These are phyloP conservation scores for Hebeloma cylindrosporum DNA, from an alignment of 768 basidiomycete species.

Conservation along the genomic window DNA sequence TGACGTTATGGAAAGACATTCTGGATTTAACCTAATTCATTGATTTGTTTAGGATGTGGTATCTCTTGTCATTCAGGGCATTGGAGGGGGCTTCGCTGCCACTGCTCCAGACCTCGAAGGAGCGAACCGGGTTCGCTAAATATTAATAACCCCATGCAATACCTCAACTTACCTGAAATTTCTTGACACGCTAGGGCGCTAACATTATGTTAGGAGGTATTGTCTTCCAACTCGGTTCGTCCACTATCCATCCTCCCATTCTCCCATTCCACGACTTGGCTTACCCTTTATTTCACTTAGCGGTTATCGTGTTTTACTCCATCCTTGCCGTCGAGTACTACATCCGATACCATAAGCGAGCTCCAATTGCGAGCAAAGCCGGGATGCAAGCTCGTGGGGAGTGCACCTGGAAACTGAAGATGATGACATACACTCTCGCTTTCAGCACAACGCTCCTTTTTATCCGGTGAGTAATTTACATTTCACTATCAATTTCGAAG, in stretches of 20 bases:
- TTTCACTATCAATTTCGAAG: neutral
- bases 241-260: neutral
- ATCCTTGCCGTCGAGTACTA: slow-evolving; percentile 46
- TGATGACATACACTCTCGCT: slow-evolving; percentile 10
- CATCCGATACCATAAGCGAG: slow-evolving; percentile 34
- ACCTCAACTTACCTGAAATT: slow-evolving; percentile 3
- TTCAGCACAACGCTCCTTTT: slow-evolving; percentile 17
- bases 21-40: neutral
- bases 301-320: slow-evolving; percentile 40
- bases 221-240: slow-evolving; percentile 41
- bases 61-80: slow-evolving; percentile 54
- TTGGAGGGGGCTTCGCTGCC: slow-evolving; percentile 52
- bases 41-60: slow-evolving; percentile 39
- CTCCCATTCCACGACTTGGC: neutral
- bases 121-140: slow-evolving; percentile 14
- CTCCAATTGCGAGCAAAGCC: neutral
- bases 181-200: slow-evolving; percentile 34
- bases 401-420: slow-evolving; percentile 9
- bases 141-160: neutral
- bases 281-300: slow-evolving; percentile 22
- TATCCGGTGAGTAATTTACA: slow-evolving; percentile 16
- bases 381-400: slow-evolving; percentile 2
- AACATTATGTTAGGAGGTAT: slow-evolving; percentile 56
- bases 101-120: slow-evolving; percentile 19
- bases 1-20: too few species aligned